Evolutionary conservation across 352 stramenopile genomes (phyloP), one percentile per base, ranked within the genome.

Genomic region (Globisporangium radiosum): DNA sequence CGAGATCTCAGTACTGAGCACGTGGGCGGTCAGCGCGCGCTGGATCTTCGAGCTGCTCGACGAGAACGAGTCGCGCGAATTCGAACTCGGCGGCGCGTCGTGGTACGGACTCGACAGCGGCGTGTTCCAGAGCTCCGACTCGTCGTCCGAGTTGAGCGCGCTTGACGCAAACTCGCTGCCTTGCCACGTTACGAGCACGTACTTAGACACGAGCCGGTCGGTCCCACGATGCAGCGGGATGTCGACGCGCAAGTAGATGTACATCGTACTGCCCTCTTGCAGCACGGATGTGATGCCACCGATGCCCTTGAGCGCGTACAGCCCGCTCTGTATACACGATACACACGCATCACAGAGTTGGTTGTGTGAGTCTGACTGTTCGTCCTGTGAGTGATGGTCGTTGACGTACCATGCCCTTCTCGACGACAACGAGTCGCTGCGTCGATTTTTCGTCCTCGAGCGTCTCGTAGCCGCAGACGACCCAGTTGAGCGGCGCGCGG

Each of bases 231-330:
- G 81, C 42, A 95, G 65, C 15, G 84, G 84, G 39, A 95, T 76
- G 61, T 95, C 86, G 11, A 95, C 81, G n/a, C 85, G 82, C 8
- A 95, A 65, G 64, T 95, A 95, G 71, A 95, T 88, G 70, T 95
- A 95, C 85, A 94, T 94, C 14, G 85, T 92, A 50, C 69, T 77
- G 11, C 77, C 82, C 58, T 91, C 81, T 52, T 90, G 77, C 37
- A 93, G 47, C 9, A 84, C 73, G 0, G 70, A 81, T 4, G 70
- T 88, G 62, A 95, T 93, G 11, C 86, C 86, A 19, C 81, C 84
- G 39, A 95, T 78, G 48, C 84, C 82, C 64, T 92, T 94, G 19
- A 95, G 70, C 10, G 82, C 84, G 51, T 93, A 88, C 17, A 93
- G 56, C 11, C 86, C 86, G 57, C 70, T 88, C 86, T 95, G 25